A percentile compares a stretch with the other conserved stretches of the same genome.
Evolutionary conservation across 192 early-diverging fungal genomes (phyloP).

Genomic region (Martensiomyces pterosporus): DNA sequence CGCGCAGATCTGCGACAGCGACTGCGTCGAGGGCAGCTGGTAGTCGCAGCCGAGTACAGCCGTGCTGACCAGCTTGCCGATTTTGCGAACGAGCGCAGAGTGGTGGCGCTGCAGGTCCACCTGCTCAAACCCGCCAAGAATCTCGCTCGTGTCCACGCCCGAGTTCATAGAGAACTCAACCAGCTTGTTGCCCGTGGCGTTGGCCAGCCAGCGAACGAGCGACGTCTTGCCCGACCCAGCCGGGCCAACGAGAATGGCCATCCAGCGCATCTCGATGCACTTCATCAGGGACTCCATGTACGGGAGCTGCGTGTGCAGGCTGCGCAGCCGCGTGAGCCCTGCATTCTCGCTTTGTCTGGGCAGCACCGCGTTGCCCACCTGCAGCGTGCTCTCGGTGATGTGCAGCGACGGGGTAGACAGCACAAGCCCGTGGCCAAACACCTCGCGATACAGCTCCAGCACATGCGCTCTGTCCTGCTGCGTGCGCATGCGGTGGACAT

Average conservation of each 20-base stretch:
- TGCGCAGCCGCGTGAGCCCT: slow-evolving; percentile 46
- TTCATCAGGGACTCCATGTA: slow-evolving; percentile 76
- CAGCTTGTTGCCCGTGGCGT: slow-evolving; percentile 74
- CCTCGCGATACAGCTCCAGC: slow-evolving; percentile 51
- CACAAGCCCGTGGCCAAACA: slow-evolving; percentile 44
- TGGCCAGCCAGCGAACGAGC: slow-evolving; percentile 77
- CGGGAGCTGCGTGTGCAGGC: slow-evolving; percentile 62
- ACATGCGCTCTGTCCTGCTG: slow-evolving; percentile 65
- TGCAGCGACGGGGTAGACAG: slow-evolving; percentile 34
- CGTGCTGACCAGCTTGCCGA: slow-evolving; percentile 3
- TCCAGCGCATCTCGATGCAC: slow-evolving; percentile 86
- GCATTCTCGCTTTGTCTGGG: slow-evolving; percentile 41
- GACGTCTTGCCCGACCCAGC: slow-evolving; percentile 85
- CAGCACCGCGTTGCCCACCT: slow-evolving; percentile 62
- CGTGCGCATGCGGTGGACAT: slow-evolving; percentile 86
- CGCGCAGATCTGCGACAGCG: background rate
- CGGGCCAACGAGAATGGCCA: slow-evolving; percentile 86
- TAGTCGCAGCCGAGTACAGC: slow-evolving; percentile 5
- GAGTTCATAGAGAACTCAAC: slow-evolving; percentile 96
- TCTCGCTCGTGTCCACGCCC: slow-evolving; percentile 88
- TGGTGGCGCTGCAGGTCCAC: slow-evolving; percentile 76
- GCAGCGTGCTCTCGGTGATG: slow-evolving; percentile 50
- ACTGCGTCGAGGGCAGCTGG: background rate
- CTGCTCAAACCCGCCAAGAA: slow-evolving; percentile 97
- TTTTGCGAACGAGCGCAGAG: slow-evolving; percentile 5